Percentiles rank a stretch among this genome's conserved stretches.
phyloP scores from a whole-genome alignment of 108 stramenopile species.

The Nitzschia sp. region DNA sequence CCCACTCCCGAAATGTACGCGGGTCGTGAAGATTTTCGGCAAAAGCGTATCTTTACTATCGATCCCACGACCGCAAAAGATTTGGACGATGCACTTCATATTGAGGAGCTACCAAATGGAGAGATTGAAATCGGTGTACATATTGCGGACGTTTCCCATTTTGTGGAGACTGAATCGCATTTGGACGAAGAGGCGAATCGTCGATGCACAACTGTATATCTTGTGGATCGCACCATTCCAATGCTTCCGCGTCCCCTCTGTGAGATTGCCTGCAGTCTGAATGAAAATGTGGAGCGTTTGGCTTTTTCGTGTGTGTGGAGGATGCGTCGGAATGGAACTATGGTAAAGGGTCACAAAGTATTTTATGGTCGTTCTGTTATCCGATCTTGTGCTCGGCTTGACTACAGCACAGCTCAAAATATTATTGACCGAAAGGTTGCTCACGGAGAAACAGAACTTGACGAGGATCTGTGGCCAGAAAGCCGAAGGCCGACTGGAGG shows the following conservation, averaged over 20 bases:
- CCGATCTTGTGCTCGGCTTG: conserved; percentile 90
- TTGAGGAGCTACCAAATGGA: conserved; percentile 70
- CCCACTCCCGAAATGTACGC: conserved; percentile 69
- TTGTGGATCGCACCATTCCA: conserved; percentile 89
- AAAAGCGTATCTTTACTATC: conserved; percentile 87
- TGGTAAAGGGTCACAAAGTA: conserved; percentile 64
- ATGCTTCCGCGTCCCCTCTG: conserved; percentile 92
- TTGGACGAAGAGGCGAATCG: conserved; percentile 90
- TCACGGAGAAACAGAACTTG: conserved; percentile 40
- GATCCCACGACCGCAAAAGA: conserved; percentile 95
- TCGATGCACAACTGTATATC: conserved; percentile 93
- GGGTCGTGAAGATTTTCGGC: conserved; percentile 79
- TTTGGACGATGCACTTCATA: conserved; percentile 94
- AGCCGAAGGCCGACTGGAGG: conserved; percentile 82
- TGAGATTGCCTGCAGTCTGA: conserved; percentile 92
- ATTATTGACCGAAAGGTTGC: conserved; percentile 87
- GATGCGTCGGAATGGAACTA: conserved; percentile 90
- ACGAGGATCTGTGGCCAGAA: conserved; percentile 74
- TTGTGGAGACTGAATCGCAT: conserved; percentile 69
- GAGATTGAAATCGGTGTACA: conserved; percentile 92
- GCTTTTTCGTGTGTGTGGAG: conserved; percentile 94
- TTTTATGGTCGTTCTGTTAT: conserved; percentile 96
- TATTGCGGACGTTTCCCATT: conserved; percentile 97
- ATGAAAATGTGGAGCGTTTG: conserved; percentile 92
- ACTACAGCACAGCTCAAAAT: conserved; percentile 94